Base-by-base conservation (phyloP, 2,329 filamentous ascomycete genomes). In the Aspergillus texensis region DNA sequence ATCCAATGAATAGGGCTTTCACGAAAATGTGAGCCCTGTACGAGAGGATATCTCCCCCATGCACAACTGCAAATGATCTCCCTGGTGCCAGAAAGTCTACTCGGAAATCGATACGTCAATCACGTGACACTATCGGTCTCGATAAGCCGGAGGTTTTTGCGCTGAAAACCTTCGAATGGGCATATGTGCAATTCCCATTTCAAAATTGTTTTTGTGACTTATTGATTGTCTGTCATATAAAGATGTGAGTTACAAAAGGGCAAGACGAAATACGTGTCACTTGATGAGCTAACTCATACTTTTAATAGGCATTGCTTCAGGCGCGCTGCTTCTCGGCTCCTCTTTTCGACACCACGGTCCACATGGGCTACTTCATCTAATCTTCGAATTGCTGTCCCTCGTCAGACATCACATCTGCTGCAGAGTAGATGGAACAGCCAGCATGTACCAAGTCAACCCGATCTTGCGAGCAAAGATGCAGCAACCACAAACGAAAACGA, bases 251-350 rank as follows among this genome's bases (percentile, higher is more conserved):
- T 4, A 39, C n/a, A 34, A 32, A 30, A 32, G 4, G 2, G 8
- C 3, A 30, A 52, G 8, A 16, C 48, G 5, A 24, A n/a, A 10
- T 5, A n/a, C 3, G 19, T 34, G 21, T 19, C n/a, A 21, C 4
- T 57, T 16, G n/a, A 34, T 32, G 39, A 32, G n/a, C 28, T 60
- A 26, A 45, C 46, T 5, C 4, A 24, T 12, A 8, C 6, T 30
- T 45, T 57, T 24, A 26, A 28, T 67, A 89, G 86, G 86, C 84
- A 83, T 78, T 80, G 81, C 67, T 78, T 90, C 69, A 85, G 86
- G 65, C 85, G 85, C 71, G 80, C 83, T 68, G 85, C 86, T 69
- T 79, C 83, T 72, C 84, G 86, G 72, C 82, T 86, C 56, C 71
- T 87, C 62, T 78, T 81, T 28, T 78, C 82, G 39, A 79, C 82